A percentile compares a stretch with the other conserved stretches of the same genome.
These are phyloP conservation scores for Syzygium grande DNA, from an alignment of 345 rosid species.

Conservation along the genomic window DNA sequence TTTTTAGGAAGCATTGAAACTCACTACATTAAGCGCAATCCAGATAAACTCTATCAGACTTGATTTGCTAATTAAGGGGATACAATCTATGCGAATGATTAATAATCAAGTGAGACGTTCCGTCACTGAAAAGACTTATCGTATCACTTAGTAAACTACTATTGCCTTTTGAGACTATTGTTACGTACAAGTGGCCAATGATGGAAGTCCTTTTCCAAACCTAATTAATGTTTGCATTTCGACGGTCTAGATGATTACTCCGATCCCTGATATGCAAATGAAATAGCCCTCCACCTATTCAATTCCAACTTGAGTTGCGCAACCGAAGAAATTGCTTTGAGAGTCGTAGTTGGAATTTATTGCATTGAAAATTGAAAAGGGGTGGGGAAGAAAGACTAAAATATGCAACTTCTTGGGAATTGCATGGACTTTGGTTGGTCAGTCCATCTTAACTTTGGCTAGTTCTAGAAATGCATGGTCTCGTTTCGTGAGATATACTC, in stretches of 20 bases:
- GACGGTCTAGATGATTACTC: neutral
- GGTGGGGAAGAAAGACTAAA: neutral
- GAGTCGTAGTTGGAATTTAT: neutral
- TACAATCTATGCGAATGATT: neutral
- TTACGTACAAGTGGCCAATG: neutral
- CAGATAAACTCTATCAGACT: neutral
- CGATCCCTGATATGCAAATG: neutral
- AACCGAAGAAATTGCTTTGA: neutral
- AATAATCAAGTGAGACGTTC: neutral
- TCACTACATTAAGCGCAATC: neutral
- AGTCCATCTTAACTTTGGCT: neutral
- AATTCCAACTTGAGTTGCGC: neutral
- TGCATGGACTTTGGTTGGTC: neutral
- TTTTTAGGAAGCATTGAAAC: neutral
- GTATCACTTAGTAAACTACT: neutral
- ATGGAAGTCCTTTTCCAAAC: neutral
- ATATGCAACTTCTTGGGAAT: neutral
- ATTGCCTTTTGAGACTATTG: neutral
- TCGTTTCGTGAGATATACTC: neutral
- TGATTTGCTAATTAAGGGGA: neutral
- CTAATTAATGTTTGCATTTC: neutral
- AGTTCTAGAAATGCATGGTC: neutral
- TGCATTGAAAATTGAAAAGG: neutral
- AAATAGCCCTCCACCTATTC: neutral
- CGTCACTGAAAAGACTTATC: neutral